Base-by-base conservation (phyloP, 768 basidiomycete species). In the Kondoa malvinella region DNA sequence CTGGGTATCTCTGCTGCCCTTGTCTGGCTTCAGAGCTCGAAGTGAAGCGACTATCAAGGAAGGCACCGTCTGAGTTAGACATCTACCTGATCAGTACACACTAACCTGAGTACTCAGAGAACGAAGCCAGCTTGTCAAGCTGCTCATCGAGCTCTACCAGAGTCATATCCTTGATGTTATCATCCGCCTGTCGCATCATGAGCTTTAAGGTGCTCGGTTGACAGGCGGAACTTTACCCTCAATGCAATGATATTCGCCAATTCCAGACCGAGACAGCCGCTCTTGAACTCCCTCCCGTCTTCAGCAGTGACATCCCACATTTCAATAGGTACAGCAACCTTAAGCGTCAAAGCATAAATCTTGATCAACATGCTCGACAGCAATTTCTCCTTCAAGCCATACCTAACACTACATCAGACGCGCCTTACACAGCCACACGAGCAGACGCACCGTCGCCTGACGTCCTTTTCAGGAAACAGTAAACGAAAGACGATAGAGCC, bases 381-480 rank as follows among this genome's bases (percentile, higher is more conserved):
- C 34, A 77, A 80, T 16, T 79, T 77, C 78, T 91, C 89, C 74
- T 87, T 83, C 73, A 91, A 79, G 34, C 84, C 83, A 30, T 66
- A 67, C n/a, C 68, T 66, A 25, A 1, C 27, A 16, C 27, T 26
- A 4, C 3, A 25, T 15, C 31, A 4, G 34, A 57, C n/a, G 21
- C 40, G n/a, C 34, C n/a, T 14, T 40, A 50, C n/a, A 65, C 1
- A n/a, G 2, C 17, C 32, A 72, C 57, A 8, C 32, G 66, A 67
- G 31, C 16, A 15, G 0, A 16, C 58, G 4, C 17, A 17, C 56
- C 71, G 72, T 86, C 92, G 80, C 17, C 81, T 76, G 0, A 78
- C 72, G 69, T 92, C 88, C 67, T 89, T 84, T 69, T 92, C 85
- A 0, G 92, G 90, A 74, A 92, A 92, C n/a, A 94, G 78, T 2